These are phyloP conservation scores for Tylopilus rubrobrunneus DNA, from an alignment of 768 basidiomycete genomes.

Conservation along the genomic window DNA sequence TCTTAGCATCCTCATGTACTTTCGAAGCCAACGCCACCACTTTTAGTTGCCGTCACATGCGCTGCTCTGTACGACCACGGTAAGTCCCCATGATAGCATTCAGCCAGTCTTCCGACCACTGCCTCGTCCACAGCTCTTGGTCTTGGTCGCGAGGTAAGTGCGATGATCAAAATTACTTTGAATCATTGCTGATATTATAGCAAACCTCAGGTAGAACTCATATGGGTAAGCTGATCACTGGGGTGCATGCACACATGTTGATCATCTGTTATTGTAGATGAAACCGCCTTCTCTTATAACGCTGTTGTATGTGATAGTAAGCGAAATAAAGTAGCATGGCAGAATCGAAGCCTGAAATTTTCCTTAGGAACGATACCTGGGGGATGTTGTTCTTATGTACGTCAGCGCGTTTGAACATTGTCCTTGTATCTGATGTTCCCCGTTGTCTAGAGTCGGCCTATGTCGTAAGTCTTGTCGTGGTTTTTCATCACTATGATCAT, in stretches of 20 bases:
- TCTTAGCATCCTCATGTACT: neutral
- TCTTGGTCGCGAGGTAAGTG: constrained; percentile 27
- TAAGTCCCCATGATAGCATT: neutral
- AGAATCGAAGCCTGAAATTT: neutral
- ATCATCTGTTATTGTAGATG: constrained; percentile 16
- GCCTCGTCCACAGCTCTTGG: constrained; percentile 15
- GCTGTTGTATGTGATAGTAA: constrained; percentile 24
- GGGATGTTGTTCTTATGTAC: constrained; percentile 29
- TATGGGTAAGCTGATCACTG: constrained; percentile 24
- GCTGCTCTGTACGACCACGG: constrained; percentile 30
- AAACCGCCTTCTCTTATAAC: constrained; percentile 24
- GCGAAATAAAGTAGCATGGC: neutral
- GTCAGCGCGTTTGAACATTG: neutral
- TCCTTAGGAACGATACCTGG: constrained; percentile 29
- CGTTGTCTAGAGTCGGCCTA: constrained; percentile 13
- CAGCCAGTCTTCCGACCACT: neutral
- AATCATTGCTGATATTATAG: neutral
- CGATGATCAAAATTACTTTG: neutral
- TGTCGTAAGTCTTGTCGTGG: constrained; percentile 13
- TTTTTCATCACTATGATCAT: neutral
- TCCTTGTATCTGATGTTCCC: constrained; percentile 2
- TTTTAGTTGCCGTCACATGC: constrained; percentile 26
- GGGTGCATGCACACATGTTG: neutral
- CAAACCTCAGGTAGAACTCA: constrained; percentile 24
- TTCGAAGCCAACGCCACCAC: constrained; percentile 4